Evolutionary conservation across 129 eudicot genomes (phyloP).

Genomic region (Oenanthe sinensis): DNA sequence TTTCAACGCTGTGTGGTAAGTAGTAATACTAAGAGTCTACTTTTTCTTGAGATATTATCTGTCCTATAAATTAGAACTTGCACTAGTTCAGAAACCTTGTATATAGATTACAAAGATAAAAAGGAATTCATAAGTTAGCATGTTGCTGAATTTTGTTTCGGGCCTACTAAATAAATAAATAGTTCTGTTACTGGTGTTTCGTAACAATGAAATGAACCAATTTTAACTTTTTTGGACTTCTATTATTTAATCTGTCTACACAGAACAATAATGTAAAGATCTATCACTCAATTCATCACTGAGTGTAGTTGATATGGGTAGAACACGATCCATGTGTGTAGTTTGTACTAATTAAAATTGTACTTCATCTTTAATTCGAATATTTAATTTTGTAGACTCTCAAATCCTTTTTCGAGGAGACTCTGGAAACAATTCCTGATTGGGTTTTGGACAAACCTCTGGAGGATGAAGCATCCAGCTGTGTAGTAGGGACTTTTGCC

Average conservation of each 20-base stretch:
- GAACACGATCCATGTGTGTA: background rate
- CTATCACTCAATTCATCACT: background rate
- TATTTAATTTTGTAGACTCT: conserved; percentile 49
- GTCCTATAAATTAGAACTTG: background rate
- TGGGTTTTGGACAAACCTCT: conserved; percentile 59
- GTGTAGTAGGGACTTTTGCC: conserved; percentile 42
- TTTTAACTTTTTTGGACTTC: no score
- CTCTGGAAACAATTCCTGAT: conserved; percentile 62
- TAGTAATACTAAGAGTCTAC: background rate
- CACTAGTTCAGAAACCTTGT: background rate
- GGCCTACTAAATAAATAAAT: background rate
- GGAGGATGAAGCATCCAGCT: background rate
- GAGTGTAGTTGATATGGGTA: background rate
- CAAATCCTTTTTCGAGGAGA: conserved; percentile 71
- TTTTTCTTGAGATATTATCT: background rate
- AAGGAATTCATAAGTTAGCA: background rate
- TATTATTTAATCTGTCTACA: no score
- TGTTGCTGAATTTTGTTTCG: background rate
- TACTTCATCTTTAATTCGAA: background rate
- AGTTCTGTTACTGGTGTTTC: background rate
- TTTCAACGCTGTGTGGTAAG: conserved; percentile 58
- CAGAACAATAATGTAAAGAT: background rate
- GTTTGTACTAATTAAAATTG: background rate
- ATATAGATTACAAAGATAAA: background rate
- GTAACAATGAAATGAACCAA: background rate